Evolutionary conservation across 225 moss, liverwort and hornwort genomes (phyloP), one percentile per base, ranked within the genome.

Genomic region (Climacium dendroides): DNA sequence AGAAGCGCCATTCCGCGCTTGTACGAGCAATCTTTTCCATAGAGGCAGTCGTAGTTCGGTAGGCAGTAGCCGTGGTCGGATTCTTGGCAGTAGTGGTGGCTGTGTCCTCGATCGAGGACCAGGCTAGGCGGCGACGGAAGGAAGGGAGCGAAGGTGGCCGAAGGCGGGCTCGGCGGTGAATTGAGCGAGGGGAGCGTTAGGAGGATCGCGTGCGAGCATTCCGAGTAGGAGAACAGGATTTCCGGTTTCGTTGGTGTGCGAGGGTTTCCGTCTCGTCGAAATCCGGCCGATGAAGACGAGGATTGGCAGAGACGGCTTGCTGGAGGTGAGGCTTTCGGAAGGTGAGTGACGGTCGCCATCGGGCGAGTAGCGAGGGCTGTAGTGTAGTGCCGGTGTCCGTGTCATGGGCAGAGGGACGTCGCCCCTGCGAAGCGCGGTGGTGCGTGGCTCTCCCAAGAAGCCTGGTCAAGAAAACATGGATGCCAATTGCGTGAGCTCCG

Each of bases 371-470:
- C 35, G 43, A 53, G 82, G 61, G 57, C 80, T 64, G 85, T 45
- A 55, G 82, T 50, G 81, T 60, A 35, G 74, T 69, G 84, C 19
- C 4, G 47, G 47, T 9, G 47, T 29, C 32, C 62, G 62, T 17
- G 78, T 78, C 37, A 78, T 78, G 78, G 78, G 78, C 78, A 96
- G 95, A 84, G 97, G 97, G 87, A 86, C 94, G 83, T 98, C 97
- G 79, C 96, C 97, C 64, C 90, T 96, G 20, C 96, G 96, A 26
- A 86, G 92, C 26, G 80, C 80, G 63, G 10, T 94, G 87, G 93
- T 94, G 94, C 92, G 95, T 35, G 91, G 87, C 66, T 93, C 94
- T 45, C 92, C 93, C 57, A 97, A 90, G 92, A 97, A 89, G 90
- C 87, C 94, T 15, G 79, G 67, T 11, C 88, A 91, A 59, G 95